Percentiles rank a stretch among this genome's conserved stretches.
Conservation (phyloP, 2,329 filamentous ascomycete genomes). For the Sarocladium oryzae region DNA sequence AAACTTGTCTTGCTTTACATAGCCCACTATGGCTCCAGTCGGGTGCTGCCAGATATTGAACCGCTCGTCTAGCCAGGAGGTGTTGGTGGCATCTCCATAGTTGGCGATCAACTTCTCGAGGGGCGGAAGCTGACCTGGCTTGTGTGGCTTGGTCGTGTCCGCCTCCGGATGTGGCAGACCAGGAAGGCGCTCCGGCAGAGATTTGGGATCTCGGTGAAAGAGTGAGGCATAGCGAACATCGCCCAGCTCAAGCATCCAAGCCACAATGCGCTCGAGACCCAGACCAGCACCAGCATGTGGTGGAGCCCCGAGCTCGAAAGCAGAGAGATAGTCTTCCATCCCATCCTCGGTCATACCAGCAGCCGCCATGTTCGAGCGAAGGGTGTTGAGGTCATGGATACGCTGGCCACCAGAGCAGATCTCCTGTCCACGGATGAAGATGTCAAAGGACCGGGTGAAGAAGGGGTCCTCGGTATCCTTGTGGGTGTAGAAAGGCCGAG, state of each 20-base stretch:
- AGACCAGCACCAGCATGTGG: conserved; percentile 88
- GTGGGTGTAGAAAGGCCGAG: conserved; percentile 88
- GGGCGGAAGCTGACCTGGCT: conserved; percentile 56
- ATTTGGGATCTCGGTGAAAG: conserved; percentile 85
- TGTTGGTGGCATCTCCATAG: conserved; percentile 91
- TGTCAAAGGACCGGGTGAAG: conserved; percentile 89
- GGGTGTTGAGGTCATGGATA: conserved; percentile 71
- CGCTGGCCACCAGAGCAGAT: conserved; percentile 89
- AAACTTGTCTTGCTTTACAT: conserved; percentile 68
- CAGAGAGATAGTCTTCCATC: conserved; percentile 86
- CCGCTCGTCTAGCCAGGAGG: conserved; percentile 84
- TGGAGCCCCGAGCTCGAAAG: conserved; percentile 81
- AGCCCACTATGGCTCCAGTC: conserved; percentile 80
- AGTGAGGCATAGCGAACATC: conserved; percentile 85
- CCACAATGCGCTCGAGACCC: conserved; percentile 81
- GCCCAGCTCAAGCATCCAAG: conserved; percentile 77
- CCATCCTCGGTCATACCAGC: conserved; percentile 70
- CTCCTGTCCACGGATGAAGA: conserved; percentile 89
- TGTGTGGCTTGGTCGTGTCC: conserved; percentile 54
- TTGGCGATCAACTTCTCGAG: conserved; percentile 88
- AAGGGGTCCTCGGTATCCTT: conserved; percentile 65
- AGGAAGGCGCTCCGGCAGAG: conserved; percentile 61
- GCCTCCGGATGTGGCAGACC: conserved; percentile 80
- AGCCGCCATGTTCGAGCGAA: conserved; percentile 71
- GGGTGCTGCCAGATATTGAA: conserved; percentile 83